Base-by-base conservation (phyloP, 2,329 filamentous ascomycete genomes). In the Nothophoma quercina region DNA sequence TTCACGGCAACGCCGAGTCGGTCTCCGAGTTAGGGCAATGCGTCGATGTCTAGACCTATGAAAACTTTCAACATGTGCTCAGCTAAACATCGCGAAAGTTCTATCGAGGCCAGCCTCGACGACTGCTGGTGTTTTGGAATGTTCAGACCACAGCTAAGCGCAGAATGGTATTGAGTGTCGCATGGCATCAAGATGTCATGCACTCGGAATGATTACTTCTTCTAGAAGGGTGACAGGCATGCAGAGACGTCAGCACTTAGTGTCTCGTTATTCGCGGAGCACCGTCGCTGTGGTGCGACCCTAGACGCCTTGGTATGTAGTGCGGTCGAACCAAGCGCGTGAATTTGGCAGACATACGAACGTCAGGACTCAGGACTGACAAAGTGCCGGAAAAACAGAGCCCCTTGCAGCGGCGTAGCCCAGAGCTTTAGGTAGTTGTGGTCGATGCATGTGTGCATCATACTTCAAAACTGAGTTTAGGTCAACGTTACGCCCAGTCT, bases 151-250 rank as follows among this genome's bases (percentile, higher is more conserved):
- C 33, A 34, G 32, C 46, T 49, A 50, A 39, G 28, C 34, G 42
- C 46, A 25, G 49, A 48, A 12, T 43, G 50, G 59, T 42, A 51
- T 39, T 54, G 57, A 65, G 67, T 61, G 65, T 71, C 69, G 69
- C 69, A 71, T 72, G 58, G 70, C 71, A 71, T 68, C 47, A 49
- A 35, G 25, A 51, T 42, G 28, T 33, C 43, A 44, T 38, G 22
- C 29, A 7, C 23, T 40, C 40, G 50, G 54, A 48, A 39, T 30
- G 35, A 33, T 40, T 46, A 43, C 52, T 50, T 67, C 64, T 70
- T 73, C 65, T 68, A 68, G 68, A 70, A 60, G 32, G 46, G 43
- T 64, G 59, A 59, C 58, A 67, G 59, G 59, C 66, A 67, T 62
- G 55, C 58, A 58, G 50, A 51, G 51, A 64, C 59, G 58, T 67